Evolutionary conservation across 495 filamentous ascomycete genomes (phyloP).

Genomic region (Aspergillus haitiensis): DNA sequence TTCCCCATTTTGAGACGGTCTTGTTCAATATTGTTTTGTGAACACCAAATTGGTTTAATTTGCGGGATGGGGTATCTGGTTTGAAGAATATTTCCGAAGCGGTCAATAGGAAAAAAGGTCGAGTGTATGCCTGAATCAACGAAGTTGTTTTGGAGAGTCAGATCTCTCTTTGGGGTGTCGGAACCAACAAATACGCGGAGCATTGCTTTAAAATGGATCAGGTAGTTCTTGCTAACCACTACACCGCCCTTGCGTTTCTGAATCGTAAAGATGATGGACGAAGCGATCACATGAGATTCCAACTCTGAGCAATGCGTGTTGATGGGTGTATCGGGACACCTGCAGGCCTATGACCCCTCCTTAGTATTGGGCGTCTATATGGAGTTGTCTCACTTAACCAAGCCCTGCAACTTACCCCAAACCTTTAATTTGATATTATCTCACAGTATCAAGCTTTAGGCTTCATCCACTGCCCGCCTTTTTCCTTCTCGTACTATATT

Average conservation of each 20-base stretch:
- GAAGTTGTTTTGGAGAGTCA: constrained; percentile 7
- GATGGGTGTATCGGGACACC: constrained; percentile 27
- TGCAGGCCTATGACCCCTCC: constrained; percentile 30
- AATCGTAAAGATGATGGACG: constrained; percentile 4
- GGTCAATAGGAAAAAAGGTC: constrained; percentile 1
- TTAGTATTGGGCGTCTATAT: constrained; percentile 23
- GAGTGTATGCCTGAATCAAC: constrained; percentile 5
- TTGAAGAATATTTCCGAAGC: background rate
- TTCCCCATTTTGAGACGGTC: constrained; percentile 7
- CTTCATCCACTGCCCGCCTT: background rate
- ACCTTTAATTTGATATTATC: background rate
- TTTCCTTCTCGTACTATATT: no score
- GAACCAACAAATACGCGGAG: constrained; percentile 16
- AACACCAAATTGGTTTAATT: background rate
- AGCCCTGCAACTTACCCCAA: constrained; percentile 16
- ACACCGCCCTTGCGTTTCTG: constrained; percentile 24
- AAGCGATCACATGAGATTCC: constrained; percentile 12
- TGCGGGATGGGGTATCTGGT: constrained; percentile 1
- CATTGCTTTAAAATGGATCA: constrained; percentile 25
- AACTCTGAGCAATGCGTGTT: constrained; percentile 21
- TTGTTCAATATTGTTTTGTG: constrained; percentile 2
- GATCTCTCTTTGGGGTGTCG: constrained; percentile 8
- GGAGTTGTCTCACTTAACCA: constrained; percentile 31
- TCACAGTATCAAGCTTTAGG: background rate
- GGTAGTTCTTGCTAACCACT: constrained; percentile 12